These are phyloP conservation scores for Roridomyces roridus DNA, from an alignment of 768 basidiomycete genomes.

Conservation along the genomic window DNA sequence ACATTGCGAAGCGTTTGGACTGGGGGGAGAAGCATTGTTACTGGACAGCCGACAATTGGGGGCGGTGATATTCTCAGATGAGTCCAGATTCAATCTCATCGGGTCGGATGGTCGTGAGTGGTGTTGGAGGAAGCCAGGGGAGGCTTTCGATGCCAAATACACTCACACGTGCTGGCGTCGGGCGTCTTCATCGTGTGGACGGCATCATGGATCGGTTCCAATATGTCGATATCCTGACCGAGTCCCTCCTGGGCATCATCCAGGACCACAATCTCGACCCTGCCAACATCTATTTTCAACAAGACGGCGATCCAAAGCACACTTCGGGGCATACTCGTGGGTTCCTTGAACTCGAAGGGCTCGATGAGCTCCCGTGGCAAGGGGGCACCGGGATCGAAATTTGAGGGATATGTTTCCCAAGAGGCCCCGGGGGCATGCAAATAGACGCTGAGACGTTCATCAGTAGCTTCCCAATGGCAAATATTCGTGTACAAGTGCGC, in stretches of 20 bases:
- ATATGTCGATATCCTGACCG: conserved; percentile 9
- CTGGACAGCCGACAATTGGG: neutral
- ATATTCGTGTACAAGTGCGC: no score
- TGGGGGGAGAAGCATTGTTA: conserved; percentile 2
- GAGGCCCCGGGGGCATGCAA: no score
- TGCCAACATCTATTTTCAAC: conserved; percentile 14
- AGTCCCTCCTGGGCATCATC: conserved; percentile 7
- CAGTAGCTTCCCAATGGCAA: no score
- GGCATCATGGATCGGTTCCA: conserved; percentile 12
- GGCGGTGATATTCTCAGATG: neutral
- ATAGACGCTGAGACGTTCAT: no score
- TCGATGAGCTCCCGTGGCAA: no score
- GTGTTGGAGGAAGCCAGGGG: conserved; percentile 25
- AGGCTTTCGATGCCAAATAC: conserved; percentile 14
- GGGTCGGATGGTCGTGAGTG: conserved; percentile 15
- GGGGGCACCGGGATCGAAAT: no score
- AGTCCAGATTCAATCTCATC: neutral
- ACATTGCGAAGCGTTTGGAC: neutral
- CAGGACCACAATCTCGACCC: neutral
- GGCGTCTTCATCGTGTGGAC: conserved; percentile 7
- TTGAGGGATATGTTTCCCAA: no score
- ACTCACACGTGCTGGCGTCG: conserved; percentile 2
- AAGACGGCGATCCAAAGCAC: conserved; percentile 20
- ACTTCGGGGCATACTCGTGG: conserved; percentile 21
- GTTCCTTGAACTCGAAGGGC: no score